Conservation (phyloP, 495 filamentous ascomycete species). For the Thermochaetoides thermophila region DNA sequence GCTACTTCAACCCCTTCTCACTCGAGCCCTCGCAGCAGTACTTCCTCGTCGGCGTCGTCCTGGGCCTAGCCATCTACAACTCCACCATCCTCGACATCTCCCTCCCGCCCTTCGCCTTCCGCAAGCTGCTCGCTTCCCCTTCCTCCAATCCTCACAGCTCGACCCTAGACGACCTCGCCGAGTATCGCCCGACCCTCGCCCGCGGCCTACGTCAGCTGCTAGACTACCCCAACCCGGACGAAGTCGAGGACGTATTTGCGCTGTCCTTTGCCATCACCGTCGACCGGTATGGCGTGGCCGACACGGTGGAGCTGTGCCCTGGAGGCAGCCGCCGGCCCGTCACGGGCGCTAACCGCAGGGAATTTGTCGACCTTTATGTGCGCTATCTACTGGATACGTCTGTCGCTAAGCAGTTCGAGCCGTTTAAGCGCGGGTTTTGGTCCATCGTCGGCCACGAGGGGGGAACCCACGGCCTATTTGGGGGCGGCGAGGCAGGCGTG, state of each 20-base stretch:
- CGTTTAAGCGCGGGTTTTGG: slow-evolving; percentile 90
- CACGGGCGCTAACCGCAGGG: slow-evolving; percentile 69
- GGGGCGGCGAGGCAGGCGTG: too few species aligned
- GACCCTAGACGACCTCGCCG: slow-evolving; percentile 73
- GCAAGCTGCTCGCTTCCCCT: slow-evolving; percentile 58
- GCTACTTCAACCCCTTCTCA: slow-evolving; percentile 88
- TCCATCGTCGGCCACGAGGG: slow-evolving; percentile 84
- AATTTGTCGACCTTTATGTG: slow-evolving; percentile 83
- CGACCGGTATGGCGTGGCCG: slow-evolving; percentile 60
- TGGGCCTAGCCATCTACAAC: slow-evolving; percentile 92
- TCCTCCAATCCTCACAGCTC: slow-evolving; percentile 36
- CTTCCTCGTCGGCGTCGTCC: slow-evolving; percentile 75
- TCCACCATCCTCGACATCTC: slow-evolving; percentile 88
- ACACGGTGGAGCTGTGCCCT: slow-evolving; percentile 54
- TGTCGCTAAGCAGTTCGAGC: slow-evolving; percentile 76
- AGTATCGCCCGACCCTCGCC: slow-evolving; percentile 67
- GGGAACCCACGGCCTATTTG: too few species aligned
- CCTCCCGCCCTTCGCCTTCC: slow-evolving; percentile 83
- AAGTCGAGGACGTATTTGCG: slow-evolving; percentile 64
- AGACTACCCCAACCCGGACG: slow-evolving; percentile 69
- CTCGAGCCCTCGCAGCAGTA: slow-evolving; percentile 92
- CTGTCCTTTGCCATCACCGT: slow-evolving; percentile 69
- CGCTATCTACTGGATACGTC: slow-evolving; percentile 66
- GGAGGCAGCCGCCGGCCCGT: slow-evolving; percentile 64
- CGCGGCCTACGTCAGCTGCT: slow-evolving; percentile 61